A percentile compares a stretch with the other conserved stretches of the same genome.
These are phyloP conservation scores for Aspergillus arachidicola DNA, from an alignment of 2,329 filamentous ascomycete genomes.

Conservation along the genomic window DNA sequence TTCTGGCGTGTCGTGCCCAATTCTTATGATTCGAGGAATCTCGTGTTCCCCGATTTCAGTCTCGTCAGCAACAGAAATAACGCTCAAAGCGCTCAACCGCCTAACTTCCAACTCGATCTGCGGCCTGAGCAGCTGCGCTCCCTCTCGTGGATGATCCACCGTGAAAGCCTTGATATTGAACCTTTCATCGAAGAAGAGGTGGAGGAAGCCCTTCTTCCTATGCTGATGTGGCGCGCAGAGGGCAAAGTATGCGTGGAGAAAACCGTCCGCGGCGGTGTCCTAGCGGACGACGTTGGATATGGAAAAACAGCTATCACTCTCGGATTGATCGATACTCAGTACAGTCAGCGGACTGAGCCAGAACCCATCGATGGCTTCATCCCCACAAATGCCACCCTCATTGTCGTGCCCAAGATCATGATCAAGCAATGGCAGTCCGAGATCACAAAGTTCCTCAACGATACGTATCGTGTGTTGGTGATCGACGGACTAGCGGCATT, in stretches of 20 bases:
- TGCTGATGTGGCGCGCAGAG: slow-evolving; percentile 61
- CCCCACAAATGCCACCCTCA: slow-evolving; percentile 59
- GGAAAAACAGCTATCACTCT: slow-evolving; percentile 67
- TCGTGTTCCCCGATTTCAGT: slow-evolving; percentile 42
- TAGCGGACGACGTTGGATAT: slow-evolving; percentile 67
- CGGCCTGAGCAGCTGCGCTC: slow-evolving; percentile 58
- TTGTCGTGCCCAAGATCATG: slow-evolving; percentile 60
- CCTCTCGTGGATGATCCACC: slow-evolving; percentile 61
- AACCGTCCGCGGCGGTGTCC: slow-evolving; percentile 59
- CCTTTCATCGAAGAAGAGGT: slow-evolving; percentile 57
- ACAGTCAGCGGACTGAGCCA: slow-evolving; percentile 23
- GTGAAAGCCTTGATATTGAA: slow-evolving; percentile 49
- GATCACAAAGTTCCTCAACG: slow-evolving; percentile 53
- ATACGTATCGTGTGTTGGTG: slow-evolving; percentile 47
- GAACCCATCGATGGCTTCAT: slow-evolving; percentile 32
- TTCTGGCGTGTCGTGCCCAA: slow-evolving; percentile 54
- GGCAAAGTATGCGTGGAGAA: slow-evolving; percentile 41
- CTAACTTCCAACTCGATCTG: slow-evolving; percentile 42
- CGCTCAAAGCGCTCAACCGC: slow-evolving; percentile 32
- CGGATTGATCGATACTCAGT: slow-evolving; percentile 56
- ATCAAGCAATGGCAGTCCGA: slow-evolving; percentile 62
- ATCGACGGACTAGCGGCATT: slow-evolving; percentile 48
- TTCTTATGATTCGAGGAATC: slow-evolving; percentile 38
- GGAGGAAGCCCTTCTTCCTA: slow-evolving; percentile 56
- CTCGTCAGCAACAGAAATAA: slow-evolving; percentile 49